phyloP scores from a whole-genome alignment of 2,329 filamentous ascomycete species.

The Calonectria crousiana region DNA sequence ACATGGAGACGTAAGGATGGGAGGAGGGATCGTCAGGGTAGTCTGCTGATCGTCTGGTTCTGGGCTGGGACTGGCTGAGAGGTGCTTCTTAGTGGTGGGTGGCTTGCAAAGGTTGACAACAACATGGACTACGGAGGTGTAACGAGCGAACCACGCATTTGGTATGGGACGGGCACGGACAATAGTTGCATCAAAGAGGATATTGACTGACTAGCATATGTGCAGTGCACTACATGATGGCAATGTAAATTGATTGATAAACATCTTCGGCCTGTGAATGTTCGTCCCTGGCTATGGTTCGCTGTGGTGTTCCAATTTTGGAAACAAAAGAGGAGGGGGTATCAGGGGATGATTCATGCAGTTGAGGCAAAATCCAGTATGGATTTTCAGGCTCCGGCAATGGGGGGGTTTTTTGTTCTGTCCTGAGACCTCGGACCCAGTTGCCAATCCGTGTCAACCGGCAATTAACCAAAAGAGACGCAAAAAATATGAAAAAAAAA shows the following conservation, averaged over 20 bases:
- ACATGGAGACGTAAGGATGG: not conserved
- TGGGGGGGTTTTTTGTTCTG: not conserved
- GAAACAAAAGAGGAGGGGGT: conserved; percentile 8
- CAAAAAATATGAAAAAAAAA: not conserved
- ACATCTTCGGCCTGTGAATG: not conserved
- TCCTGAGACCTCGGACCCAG: not conserved
- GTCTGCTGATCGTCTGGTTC: conserved; percentile 25
- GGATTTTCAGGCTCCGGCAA: not conserved
- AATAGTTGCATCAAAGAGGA: not conserved
- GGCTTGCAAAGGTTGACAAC: conserved; percentile 9
- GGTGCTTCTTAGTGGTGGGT: conserved; percentile 10
- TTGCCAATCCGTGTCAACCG: not conserved
- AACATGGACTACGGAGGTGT: not conserved
- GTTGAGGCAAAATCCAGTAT: not conserved
- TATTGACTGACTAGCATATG: not conserved
- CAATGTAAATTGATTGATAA: not conserved
- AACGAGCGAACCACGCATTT: not conserved
- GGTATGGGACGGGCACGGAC: not conserved
- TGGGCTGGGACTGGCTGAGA: conserved; percentile 21
- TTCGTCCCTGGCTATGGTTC: not conserved
- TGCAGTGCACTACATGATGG: not conserved
- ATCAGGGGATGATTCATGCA: not conserved
- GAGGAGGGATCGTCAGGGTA: conserved; percentile 29
- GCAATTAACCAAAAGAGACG: not conserved
- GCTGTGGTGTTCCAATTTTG: conserved; percentile 9